Conservation (phyloP, 176 grass and related monocot species). For the Dendrocalamus sinicus region DNA sequence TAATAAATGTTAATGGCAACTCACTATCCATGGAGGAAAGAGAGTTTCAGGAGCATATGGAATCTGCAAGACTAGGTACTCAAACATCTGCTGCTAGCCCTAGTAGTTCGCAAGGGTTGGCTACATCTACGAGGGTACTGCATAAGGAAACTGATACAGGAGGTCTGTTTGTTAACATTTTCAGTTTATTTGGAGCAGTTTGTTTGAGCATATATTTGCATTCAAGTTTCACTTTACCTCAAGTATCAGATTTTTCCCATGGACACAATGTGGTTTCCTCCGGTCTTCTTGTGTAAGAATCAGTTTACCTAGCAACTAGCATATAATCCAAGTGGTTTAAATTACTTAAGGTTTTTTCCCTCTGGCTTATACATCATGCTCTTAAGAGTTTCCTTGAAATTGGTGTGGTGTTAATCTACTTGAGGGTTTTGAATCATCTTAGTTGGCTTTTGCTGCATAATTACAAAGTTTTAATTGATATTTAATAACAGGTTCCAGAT, state of each 20-base stretch:
- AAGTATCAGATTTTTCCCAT: background rate
- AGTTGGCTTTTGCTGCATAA: background rate
- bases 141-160: slow-evolving; percentile 44
- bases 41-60: slow-evolving; percentile 80
- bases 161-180: slow-evolving; percentile 43
- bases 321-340: background rate
- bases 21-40: slow-evolving; percentile 82
- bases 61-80: slow-evolving; percentile 59
- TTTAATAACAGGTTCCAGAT: slow-evolving; percentile 49
- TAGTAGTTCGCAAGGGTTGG: slow-evolving; percentile 33
- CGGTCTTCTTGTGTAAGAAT: background rate
- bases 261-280: background rate
- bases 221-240: slow-evolving; percentile 9
- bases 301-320: slow-evolving; percentile 11
- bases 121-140: slow-evolving; percentile 23
- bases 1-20: slow-evolving; percentile 65
- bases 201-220: background rate
- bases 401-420: background rate
- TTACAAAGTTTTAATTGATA: slow-evolving; percentile 4
- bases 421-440: background rate
- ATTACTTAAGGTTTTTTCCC: background rate
- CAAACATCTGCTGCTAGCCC: slow-evolving; percentile 51
- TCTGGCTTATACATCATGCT: background rate
- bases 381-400: background rate
- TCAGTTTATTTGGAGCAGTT: slow-evolving; percentile 17